Base-by-base conservation (phyloP, 768 basidiomycete species). In the Russula compacta region DNA sequence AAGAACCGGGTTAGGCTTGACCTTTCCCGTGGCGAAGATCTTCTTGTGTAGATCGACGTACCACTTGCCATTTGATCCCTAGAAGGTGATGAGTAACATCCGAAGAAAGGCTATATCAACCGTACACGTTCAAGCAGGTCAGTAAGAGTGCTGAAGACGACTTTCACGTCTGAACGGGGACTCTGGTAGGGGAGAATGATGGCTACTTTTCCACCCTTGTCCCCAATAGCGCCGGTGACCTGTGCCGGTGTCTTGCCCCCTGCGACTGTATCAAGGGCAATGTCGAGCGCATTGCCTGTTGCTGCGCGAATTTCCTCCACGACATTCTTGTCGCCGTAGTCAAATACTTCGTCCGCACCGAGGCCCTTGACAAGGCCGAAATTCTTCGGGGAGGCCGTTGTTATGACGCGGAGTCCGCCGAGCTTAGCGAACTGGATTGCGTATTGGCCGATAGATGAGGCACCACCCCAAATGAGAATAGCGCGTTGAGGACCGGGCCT, bases 331-430 rank as follows among this genome's bases (percentile, higher is more conserved):
- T 70, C 71, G 39, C 61, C 52, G 51, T 72, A 69, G 58, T 75
- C 72, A 46, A 75, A 70, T 4, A 71, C 69, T 8, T 67, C 70
- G 24, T 72, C 69, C 0, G 76, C 78, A 3, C 78, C 78, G 5
- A 72, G 64, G 1, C 67, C 58, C 47, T 69, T 71, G 43, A 78
- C 57, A n/a, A 72, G 67, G 0, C 64, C 71, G 21, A 69, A 69
- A 59, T 77, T 76, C 48, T 65, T 63, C 6, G 73, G 67, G 9
- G 74, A 76, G 2, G 75, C 71, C 2, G 74, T 74, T 5, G 73
- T 70, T n/a, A 74, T 59, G 42, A 77, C 72, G 9, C 66, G 67
- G 59, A 69, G 70, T 2, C 73, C 74, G 0, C 70, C 60, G 7
- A 70, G 59, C 40, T 67, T 67, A n/a, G 71, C 72, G 29, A 75